These are phyloP conservation scores for Wickerhamomyces pijperi DNA, from an alignment of 805 yeast species.

Conservation along the genomic window DNA sequence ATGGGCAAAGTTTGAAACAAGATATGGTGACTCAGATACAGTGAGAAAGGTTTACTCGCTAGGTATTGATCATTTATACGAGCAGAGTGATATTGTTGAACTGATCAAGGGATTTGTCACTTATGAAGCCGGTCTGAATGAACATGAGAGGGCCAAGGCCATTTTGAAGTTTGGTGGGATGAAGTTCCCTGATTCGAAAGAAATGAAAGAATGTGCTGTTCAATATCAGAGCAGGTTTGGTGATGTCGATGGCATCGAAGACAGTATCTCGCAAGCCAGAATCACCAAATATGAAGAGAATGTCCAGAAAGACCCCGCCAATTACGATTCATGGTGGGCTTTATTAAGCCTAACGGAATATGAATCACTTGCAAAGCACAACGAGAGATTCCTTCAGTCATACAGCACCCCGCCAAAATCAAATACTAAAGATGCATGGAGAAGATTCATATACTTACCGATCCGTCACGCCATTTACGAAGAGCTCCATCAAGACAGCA, in stretches of 20 bases:
- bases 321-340: slow-evolving; percentile 80
- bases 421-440: slow-evolving; percentile 39
- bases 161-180: slow-evolving; percentile 43
- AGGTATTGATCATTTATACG: slow-evolving; percentile 43
- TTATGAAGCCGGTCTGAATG: slow-evolving; percentile 57
- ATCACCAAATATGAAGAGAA: slow-evolving; percentile 40
- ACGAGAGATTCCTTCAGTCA: slow-evolving; percentile 34
- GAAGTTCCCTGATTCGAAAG: slow-evolving; percentile 27
- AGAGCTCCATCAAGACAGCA: slow-evolving; percentile 37
- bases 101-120: slow-evolving; percentile 46
- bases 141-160: slow-evolving; percentile 51
- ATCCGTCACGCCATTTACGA: slow-evolving; percentile 49
- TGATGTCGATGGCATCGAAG: slow-evolving; percentile 37
- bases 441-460: slow-evolving; percentile 62
- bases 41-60: slow-evolving; percentile 57
- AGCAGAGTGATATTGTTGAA: slow-evolving; percentile 15
- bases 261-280: slow-evolving; percentile 42
- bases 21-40: slow-evolving; percentile 31
- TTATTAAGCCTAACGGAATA: slow-evolving; percentile 43
- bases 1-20: slow-evolving; percentile 67
- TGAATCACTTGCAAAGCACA: slow-evolving; percentile 19
- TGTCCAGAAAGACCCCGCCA: slow-evolving; percentile 34
- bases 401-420: slow-evolving; percentile 27
- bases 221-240: slow-evolving; percentile 63
- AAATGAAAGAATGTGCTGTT: slow-evolving; percentile 31